Base-by-base conservation (phyloP, 805 yeast species). In the Candida manassasensis region DNA sequence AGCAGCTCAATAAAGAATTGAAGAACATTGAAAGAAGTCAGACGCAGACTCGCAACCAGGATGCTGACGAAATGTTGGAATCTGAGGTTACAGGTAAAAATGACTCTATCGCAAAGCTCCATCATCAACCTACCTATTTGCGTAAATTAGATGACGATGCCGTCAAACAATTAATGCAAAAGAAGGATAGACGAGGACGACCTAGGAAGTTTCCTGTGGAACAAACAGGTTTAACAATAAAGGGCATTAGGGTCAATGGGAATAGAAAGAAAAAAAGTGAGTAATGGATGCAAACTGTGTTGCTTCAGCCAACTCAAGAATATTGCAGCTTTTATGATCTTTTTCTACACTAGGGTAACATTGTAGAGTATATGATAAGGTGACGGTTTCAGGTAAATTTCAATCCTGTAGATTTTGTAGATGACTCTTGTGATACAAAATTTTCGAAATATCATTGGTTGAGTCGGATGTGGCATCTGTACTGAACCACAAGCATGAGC, bases 191-290 rank as follows among this genome's bases (percentile, higher is more conserved):
- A 52, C 38, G 76, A 27, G 78, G 78, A 10, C 55, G 78, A 43
- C 77, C 77, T 2, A 55, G 76, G 43, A 72, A 72, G 45, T 66
- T 66, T 36, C 71, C 75, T 1, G 52, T 63, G n/a, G 73, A 65
- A 38, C 66, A 63, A 37, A 62, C 69, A 6, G 74, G 71, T 1
- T 48, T 64, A 6, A 67, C 71, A 9, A 66, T 67, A 28, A 63
- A 59, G 41, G 72, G 72, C 2, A 57, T 67, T 21, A 49, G 67
- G 31, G 65, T 67, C 4, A 63, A 56, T 34, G 72, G 72, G 5
- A 49, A 55, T 21, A 21, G 37, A 17, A 54, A 50, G 36, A 48
- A 45, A 34, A 49, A 42, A 38, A 32, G 32, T 14, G 9, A 9
- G 4, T 29, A n/a, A n/a, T 21, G 7, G 22, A 10, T 10, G n/a